These are phyloP conservation scores for Colletotrichum endophyticum DNA, from an alignment of 2,329 filamentous ascomycete genomes.

Conservation along the genomic window DNA sequence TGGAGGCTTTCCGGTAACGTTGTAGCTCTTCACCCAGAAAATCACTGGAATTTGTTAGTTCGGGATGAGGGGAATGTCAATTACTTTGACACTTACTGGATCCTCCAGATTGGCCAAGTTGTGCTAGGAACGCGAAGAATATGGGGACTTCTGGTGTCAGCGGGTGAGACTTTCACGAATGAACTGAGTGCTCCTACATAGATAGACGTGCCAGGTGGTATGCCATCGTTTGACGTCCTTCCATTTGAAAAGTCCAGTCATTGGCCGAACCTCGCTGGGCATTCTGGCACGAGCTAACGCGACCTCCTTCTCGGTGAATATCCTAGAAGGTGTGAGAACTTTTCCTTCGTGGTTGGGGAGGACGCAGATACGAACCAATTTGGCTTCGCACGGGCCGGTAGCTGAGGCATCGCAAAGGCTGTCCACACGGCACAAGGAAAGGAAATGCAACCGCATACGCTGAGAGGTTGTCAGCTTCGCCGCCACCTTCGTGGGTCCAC, in stretches of 20 bases:
- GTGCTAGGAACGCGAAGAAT: conserved; percentile 25
- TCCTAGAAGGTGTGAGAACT: neutral
- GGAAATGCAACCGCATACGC: conserved; percentile 28
- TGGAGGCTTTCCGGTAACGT: conserved; percentile 21
- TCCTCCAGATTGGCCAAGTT: conserved; percentile 26
- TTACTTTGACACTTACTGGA: conserved; percentile 23
- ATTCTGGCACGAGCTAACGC: conserved; percentile 26
- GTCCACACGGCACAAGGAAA: conserved; percentile 30
- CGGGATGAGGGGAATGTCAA: neutral
- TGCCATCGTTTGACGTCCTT: conserved; percentile 32
- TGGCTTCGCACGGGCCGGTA: conserved; percentile 26
- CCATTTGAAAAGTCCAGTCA: conserved; percentile 31
- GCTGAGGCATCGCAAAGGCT: conserved; percentile 28
- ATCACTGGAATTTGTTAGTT: conserved; percentile 23
- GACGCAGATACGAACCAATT: conserved; percentile 23
- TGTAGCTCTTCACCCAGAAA: conserved; percentile 32
- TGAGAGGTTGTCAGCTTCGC: neutral
- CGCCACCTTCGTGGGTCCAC: neutral
- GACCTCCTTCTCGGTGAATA: conserved; percentile 27
- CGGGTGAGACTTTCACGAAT: neutral
- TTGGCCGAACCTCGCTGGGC: conserved; percentile 25
- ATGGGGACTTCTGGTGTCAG: conserved; percentile 20
- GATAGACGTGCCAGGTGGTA: conserved; percentile 31
- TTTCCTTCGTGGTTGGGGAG: neutral
- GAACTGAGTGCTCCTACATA: conserved; percentile 20